Evolutionary conservation across 192 early-diverging fungal species (phyloP).

Genomic region (Rhizoclosmatium globosum): DNA sequence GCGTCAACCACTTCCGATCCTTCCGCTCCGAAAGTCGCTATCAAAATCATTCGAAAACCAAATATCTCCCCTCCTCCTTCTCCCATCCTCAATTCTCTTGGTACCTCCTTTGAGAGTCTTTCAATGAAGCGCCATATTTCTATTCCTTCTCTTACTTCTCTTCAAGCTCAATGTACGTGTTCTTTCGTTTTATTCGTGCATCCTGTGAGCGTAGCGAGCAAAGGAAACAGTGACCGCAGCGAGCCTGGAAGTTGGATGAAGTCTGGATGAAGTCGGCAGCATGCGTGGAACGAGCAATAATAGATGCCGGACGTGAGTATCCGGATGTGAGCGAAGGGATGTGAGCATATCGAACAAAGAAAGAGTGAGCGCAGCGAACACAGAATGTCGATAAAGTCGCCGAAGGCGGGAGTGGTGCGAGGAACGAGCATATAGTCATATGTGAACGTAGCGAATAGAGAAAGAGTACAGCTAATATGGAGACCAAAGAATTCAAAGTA

Average conservation of each 20-base stretch:
- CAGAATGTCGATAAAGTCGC: too few species aligned
- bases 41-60: conserved; percentile 64
- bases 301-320: too few species aligned
- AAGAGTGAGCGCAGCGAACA: too few species aligned
- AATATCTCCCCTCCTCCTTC: not conserved
- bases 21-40: conserved; percentile 51
- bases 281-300: too few species aligned
- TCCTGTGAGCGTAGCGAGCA: too few species aligned
- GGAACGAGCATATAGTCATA: too few species aligned
- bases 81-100: not conserved
- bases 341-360: too few species aligned
- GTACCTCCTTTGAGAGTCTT: conserved; percentile 7
- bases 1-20: conserved; percentile 56
- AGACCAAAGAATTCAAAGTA: conserved; percentile 2
- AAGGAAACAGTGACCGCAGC: not conserved
- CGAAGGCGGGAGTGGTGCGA: too few species aligned
- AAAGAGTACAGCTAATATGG: not conserved
- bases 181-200: not conserved
- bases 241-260: not conserved
- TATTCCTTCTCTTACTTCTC: conserved; percentile 3
- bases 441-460: not conserved
- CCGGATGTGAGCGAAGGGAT: too few species aligned
- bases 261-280: not conserved
- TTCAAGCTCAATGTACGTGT: not conserved
- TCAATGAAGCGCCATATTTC: not conserved